A percentile compares a stretch with the other conserved stretches of the same genome.
These are phyloP conservation scores for Starmera quercuum DNA, from an alignment of 805 yeast genomes.

Conservation along the genomic window DNA sequence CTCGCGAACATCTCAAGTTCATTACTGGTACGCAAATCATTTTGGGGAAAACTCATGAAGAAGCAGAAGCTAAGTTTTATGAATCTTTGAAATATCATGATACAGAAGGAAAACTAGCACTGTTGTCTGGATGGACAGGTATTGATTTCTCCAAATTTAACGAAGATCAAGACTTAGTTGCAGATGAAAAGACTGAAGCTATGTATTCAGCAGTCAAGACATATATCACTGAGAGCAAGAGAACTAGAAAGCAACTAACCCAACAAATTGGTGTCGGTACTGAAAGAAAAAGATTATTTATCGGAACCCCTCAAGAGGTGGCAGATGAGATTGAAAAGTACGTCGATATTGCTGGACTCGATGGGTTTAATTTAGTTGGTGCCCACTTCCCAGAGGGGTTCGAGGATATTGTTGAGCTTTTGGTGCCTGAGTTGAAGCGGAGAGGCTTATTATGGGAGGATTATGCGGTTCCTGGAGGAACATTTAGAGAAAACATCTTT, in stretches of 20 bases:
- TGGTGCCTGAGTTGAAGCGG: slow-evolving; percentile 27
- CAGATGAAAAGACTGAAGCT: slow-evolving; percentile 19
- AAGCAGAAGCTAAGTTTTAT: slow-evolving; percentile 24
- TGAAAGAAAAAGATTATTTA: slow-evolving; percentile 20
- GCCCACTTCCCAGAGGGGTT: slow-evolving; percentile 28
- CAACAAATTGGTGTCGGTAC: slow-evolving; percentile 21
- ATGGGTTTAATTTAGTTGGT: slow-evolving; percentile 34
- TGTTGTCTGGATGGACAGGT: slow-evolving; percentile 35
- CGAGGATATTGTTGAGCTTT: slow-evolving; percentile 27
- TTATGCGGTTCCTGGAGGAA: slow-evolving; percentile 24
- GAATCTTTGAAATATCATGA: slow-evolving; percentile 22
- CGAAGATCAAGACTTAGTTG: slow-evolving; percentile 20
- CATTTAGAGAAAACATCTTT: slow-evolving; percentile 27
- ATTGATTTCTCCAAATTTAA: slow-evolving; percentile 26
- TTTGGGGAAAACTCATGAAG: slow-evolving; percentile 28
- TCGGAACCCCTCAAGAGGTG: slow-evolving; percentile 28
- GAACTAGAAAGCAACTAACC: slow-evolving; percentile 15
- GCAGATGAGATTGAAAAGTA: slow-evolving; percentile 31
- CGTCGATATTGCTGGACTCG: slow-evolving; percentile 30
- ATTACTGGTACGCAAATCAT: slow-evolving; percentile 24
- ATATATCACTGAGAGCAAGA: slow-evolving; percentile 9
- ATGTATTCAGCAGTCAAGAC: slow-evolving; percentile 23
- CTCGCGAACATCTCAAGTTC: slow-evolving; percentile 26
- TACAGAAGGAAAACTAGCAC: slow-evolving; percentile 31
- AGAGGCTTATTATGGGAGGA: slow-evolving; percentile 28